Evolutionary conservation across 805 yeast species (phyloP), one percentile per base, ranked within the genome.

Genomic region (Saturnispora hagleri): DNA sequence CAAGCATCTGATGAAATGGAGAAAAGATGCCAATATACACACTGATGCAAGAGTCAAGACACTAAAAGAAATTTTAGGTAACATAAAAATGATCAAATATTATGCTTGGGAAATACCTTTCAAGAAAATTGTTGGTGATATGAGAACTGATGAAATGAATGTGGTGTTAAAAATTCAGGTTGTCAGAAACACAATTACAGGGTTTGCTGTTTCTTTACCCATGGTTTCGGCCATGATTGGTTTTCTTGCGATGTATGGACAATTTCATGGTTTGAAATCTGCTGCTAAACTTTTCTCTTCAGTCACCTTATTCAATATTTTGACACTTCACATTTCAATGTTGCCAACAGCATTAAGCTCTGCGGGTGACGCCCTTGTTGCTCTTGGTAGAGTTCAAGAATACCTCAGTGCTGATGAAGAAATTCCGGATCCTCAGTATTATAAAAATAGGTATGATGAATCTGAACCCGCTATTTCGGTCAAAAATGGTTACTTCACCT

Each of bases 61-160:
- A 47, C 81, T 89, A 65, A 84, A 86, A 57, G 98, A 90, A 65
- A 79, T 89, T 28, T 72, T 90, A 57, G 81, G 77, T 61, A 81
- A 85, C 57, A 78, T 90, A 75, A 87, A 86, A 62, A 75, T 84
- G 64, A 86, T 90, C 65, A 90, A 90, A 69, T 86, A 77, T 64
- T 90, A 89, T 64, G 86, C 95, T 1, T 90, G 97, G 97, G 97
- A 90, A 68, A 73, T 73, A 33, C 89, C 97, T 0, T 90, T 88
- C 63, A 73, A 74, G 50, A 65, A 73, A 9, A 70, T 75, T 49
- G 75, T 90, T 35, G 61, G 78, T 15, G 73, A 71, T 12, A 72
- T 79, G 27, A 77, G 97, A 63, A 60, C 62, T 0, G 62, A 70
- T 20, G 97, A 89, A 67, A 81, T 86, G 76, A 58, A 61, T 4